Base-by-base conservation (phyloP, 2,329 filamentous ascomycete genomes). In the Teratosphaeria nubilosa region DNA sequence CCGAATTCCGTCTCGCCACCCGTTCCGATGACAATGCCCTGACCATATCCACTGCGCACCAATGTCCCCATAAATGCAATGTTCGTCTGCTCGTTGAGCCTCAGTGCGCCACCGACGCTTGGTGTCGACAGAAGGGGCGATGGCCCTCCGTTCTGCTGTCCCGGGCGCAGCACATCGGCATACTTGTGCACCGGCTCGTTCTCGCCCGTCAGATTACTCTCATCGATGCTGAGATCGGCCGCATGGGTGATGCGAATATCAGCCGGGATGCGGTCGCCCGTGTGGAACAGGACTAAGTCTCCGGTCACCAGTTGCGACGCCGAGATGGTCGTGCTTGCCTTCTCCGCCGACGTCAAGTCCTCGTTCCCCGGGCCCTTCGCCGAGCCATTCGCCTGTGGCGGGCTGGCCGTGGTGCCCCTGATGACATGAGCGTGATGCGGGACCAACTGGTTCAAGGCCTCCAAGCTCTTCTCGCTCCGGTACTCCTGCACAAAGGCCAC, bases 401-500 rank as follows among this genome's bases (percentile, higher is more conserved):
- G 31, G 31, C 27, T 30, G 31, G 48, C 54, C n/a, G 59, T 59
- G 24, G 62, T 65, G 48, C 62, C 66, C 27, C 95, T 86, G 60
- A 99, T 90, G n/a, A 97, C 79, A 75, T 99, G 91, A 31, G 95
- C 94, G 71, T 91, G 90, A 72, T 97, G 95, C 30, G 94, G 95
- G 0, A 99, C 92, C 27, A 99, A 78, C 67, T 94, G 90, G 69
- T 88, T 96, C 65, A 99, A 78, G 22, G 94, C 94, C 74, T 99
- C 94, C 64, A 99, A 85, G 2, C 92, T 97, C 74, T 99, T 95
- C 72, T 99, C 94, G 7, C 94, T 97, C 59, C 94, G 82, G 73
- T 99, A 99, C 75, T 99, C 94, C 72, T 99, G 94, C 56, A 97
- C 85, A 66, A 99, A 99, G 1, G 92, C 94, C 50, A 99, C 94